phyloP scores from a whole-genome alignment of 305 asterid genomes.

The Euphrasia arctica region DNA sequence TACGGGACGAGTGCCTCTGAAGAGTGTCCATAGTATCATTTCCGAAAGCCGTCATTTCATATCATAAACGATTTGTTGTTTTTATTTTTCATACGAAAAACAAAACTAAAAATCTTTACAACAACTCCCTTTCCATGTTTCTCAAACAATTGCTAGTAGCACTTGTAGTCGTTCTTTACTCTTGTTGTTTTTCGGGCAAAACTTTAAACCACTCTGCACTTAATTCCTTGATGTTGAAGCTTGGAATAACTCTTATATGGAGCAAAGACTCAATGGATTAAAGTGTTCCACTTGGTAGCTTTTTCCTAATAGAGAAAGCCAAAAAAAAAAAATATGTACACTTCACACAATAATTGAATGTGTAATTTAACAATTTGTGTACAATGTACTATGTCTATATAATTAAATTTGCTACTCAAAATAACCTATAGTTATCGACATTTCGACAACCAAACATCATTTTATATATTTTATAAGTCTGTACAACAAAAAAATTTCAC shows the following conservation, averaged over 20 bases:
- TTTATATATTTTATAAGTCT: no score
- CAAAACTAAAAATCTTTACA: neutral
- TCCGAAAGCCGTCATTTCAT: no score
- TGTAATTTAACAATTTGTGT: neutral
- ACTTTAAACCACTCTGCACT: slow-evolving; percentile 16
- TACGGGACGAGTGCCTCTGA: no score
- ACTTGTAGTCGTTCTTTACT: neutral
- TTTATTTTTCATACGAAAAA: neutral
- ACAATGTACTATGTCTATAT: no score
- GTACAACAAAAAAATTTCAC: no score
- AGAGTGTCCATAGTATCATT: no score
- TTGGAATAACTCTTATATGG: slow-evolving; percentile 37
- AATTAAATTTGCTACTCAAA: neutral
- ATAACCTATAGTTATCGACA: neutral
- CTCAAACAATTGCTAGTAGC: neutral
- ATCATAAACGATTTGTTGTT: no score
- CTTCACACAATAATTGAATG: slow-evolving; percentile 21
- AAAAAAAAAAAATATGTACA: slow-evolving; percentile 19
- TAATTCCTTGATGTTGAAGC: slow-evolving; percentile 35
- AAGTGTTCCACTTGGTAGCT: slow-evolving; percentile 24
- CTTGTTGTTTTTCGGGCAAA: neutral
- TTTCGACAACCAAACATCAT: no score
- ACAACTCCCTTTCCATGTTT: neutral
- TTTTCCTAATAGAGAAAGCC: slow-evolving; percentile 29
- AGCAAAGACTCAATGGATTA: slow-evolving; percentile 26